phyloP scores from a whole-genome alignment of 1,139 yeast species.

The Candida pseudoviswanathii region DNA sequence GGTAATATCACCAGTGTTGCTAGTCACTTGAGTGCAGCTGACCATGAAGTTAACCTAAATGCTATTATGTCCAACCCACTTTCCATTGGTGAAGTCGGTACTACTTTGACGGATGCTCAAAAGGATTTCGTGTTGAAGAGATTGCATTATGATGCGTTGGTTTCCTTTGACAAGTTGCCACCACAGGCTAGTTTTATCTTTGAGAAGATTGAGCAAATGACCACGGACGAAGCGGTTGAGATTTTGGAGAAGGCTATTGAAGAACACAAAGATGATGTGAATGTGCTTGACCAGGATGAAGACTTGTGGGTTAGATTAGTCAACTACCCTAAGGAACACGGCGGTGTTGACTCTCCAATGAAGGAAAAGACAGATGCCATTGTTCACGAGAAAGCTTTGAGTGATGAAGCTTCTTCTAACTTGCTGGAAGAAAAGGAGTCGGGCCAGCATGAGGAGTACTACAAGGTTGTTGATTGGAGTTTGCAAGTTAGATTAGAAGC shows the following conservation, averaged over 20 bases:
- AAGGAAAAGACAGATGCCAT: no score
- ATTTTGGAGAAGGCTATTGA: slow-evolving; percentile 21
- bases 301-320: background rate
- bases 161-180: slow-evolving; percentile 28
- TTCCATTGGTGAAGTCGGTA: slow-evolving; percentile 30
- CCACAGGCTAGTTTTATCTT: slow-evolving; percentile 29
- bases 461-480: slow-evolving; percentile 34
- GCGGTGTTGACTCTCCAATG: no score
- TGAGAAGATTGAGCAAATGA: slow-evolving; percentile 28
- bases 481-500: slow-evolving; percentile 44
- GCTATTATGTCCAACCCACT: slow-evolving; percentile 23
- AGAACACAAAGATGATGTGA: slow-evolving; percentile 24
- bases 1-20: slow-evolving; percentile 3
- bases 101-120: slow-evolving; percentile 26
- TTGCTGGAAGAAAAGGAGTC: no score
- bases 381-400: no score
- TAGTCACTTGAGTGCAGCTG: slow-evolving; percentile 6
- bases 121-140: slow-evolving; percentile 29
- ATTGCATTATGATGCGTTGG: slow-evolving; percentile 29
- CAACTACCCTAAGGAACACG: background rate
- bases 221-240: slow-evolving; percentile 24
- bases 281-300: slow-evolving; percentile 11
- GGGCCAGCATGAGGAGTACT: background rate
- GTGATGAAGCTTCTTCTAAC: no score
- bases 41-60: slow-evolving; percentile 20